A percentile compares a stretch with the other conserved stretches of the same genome.
phyloP scores from a whole-genome alignment of 2,329 filamentous ascomycete genomes.

The Curvularia eragrostidis region DNA sequence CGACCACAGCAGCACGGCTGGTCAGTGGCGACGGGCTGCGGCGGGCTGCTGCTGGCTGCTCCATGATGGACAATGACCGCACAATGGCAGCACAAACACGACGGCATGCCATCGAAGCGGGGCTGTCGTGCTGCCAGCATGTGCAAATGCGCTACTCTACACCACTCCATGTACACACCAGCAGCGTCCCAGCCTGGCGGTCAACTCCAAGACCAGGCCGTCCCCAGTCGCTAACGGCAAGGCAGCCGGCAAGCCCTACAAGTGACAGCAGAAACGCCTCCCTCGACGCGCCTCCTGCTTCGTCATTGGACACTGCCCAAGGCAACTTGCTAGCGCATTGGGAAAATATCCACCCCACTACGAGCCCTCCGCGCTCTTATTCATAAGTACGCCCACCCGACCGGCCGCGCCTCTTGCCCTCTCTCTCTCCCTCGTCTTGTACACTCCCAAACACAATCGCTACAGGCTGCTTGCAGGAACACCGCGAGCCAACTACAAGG shows the following conservation, averaged over 20 bases:
- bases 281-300: constrained; percentile 36
- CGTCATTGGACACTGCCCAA: constrained; percentile 40
- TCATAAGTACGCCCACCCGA: constrained; percentile 46
- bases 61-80: too few species aligned
- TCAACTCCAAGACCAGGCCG: constrained; percentile 24
- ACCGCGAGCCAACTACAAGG: constrained; percentile 34
- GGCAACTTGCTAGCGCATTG: constrained; percentile 45
- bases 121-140: constrained; percentile 18
- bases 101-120: not conserved
- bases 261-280: constrained; percentile 31
- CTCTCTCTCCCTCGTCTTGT: constrained; percentile 16
- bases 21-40: not conserved
- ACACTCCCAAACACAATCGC: constrained; percentile 26
- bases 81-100: not conserved
- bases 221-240: constrained; percentile 26
- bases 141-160: constrained; percentile 24
- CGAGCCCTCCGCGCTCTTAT: constrained; percentile 35
- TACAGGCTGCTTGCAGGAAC: constrained; percentile 42
- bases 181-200: constrained; percentile 15
- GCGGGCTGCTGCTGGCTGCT: too few species aligned
- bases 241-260: constrained; percentile 26
- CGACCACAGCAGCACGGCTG: not conserved
- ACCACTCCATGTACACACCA: not conserved
- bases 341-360: constrained; percentile 48
- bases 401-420: constrained; percentile 26